phyloP scores from a whole-genome alignment of 2,329 filamentous ascomycete species.

The Microsporum canis region DNA sequence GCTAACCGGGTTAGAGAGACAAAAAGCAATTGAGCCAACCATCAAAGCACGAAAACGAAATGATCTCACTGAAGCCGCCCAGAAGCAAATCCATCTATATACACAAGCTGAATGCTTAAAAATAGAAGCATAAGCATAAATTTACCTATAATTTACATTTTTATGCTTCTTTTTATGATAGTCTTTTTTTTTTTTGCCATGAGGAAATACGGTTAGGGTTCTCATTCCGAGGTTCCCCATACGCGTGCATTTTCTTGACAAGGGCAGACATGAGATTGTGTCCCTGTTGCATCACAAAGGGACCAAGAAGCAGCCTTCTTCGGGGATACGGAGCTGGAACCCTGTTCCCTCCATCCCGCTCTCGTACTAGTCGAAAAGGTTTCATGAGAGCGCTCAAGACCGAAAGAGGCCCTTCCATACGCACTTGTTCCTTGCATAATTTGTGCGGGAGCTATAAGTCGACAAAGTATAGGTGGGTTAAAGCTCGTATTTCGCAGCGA shows the following conservation, averaged over 20 bases:
- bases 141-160: background rate
- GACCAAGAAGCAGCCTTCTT: background rate
- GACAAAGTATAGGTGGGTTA: background rate
- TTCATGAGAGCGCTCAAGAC: background rate
- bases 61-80: background rate
- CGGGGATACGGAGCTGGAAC: background rate
- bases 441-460: background rate
- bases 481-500: slow-evolving; percentile 2
- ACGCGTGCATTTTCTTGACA: background rate
- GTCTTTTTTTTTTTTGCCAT: background rate
- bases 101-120: background rate
- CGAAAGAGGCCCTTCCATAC: background rate
- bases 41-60: background rate
- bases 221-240: slow-evolving; percentile 3
- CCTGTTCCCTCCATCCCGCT: background rate
- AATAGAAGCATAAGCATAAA: background rate
- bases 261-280: background rate
- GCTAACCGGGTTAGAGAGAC: background rate
- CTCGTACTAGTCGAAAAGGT: background rate
- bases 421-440: background rate
- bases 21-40: background rate
- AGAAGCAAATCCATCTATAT: background rate
- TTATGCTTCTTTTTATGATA: slow-evolving; percentile 3
- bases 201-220: slow-evolving; percentile 1
- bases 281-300: background rate